A percentile compares a stretch with the other conserved stretches of the same genome.
These are phyloP conservation scores for Pezicula radicicola DNA, from an alignment of 2,329 filamentous ascomycete species.

Conservation along the genomic window DNA sequence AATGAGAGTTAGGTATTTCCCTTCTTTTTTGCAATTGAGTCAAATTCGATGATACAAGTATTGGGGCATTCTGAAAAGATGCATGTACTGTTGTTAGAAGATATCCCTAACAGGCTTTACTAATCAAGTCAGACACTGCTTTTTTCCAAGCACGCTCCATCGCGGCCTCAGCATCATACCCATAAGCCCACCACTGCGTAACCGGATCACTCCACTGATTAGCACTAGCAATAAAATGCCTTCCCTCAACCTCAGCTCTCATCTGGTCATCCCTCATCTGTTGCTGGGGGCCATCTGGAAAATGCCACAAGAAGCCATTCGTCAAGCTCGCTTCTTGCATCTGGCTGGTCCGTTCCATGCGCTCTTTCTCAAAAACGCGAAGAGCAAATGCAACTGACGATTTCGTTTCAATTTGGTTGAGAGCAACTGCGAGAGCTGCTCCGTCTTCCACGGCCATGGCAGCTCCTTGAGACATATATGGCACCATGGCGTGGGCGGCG, in stretches of 20 bases:
- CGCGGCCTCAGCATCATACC: constrained; percentile 34
- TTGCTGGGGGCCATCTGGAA: constrained; percentile 52
- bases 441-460: constrained; percentile 42
- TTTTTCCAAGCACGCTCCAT: constrained; percentile 9
- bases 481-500: constrained; percentile 39
- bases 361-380: constrained; percentile 33
- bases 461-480: constrained; percentile 40
- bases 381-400: constrained; percentile 31
- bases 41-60: no score
- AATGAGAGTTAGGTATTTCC: no score
- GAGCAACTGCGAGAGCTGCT: constrained; percentile 31
- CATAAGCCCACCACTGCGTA: constrained; percentile 36
- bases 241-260: constrained; percentile 32
- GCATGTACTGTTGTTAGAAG: background rate
- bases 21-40: no score
- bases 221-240: constrained; percentile 31
- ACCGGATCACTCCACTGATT: constrained; percentile 39
- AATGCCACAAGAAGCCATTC: constrained; percentile 47
- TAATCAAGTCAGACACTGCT: constrained; percentile 15
- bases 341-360: constrained; percentile 29
- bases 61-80: background rate
- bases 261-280: constrained; percentile 44
- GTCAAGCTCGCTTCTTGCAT: constrained; percentile 43
- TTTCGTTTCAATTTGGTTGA: constrained; percentile 25
- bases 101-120: background rate